Evolutionary conservation across 73 alveolate genomes (phyloP).

Genomic region (Paramecium tetraurelia): DNA sequence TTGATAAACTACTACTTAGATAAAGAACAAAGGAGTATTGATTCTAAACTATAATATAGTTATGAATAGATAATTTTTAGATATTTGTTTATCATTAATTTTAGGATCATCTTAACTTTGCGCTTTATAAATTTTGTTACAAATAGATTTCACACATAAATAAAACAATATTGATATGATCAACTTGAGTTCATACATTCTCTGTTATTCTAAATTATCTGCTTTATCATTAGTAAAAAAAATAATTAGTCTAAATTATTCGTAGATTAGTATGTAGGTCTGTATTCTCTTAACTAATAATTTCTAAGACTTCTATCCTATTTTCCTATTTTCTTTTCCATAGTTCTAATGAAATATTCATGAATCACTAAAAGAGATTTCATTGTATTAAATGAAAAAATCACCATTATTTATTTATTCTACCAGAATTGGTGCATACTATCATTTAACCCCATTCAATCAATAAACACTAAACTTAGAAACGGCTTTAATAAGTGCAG

Average conservation of each 20-base stretch:
- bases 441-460: constrained; percentile 27
- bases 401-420: constrained; percentile 32
- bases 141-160: neutral
- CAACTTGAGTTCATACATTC: neutral
- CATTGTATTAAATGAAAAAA: neutral
- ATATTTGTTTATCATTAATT: no score
- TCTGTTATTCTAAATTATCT: neutral
- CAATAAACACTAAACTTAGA: neutral
- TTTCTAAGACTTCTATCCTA: no score
- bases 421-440: neutral
- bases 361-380: neutral
- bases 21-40: no score
- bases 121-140: no score
- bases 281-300: no score
- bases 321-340: neutral
- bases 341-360: neutral
- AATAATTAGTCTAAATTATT: no score
- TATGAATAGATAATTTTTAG: no score
- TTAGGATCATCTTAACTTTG: no score
- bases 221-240: no score
- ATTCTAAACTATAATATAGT: no score
- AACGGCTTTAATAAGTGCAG: neutral
- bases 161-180: neutral
- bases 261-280: no score
- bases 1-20: no score